Base-by-base conservation (phyloP, 148 eudicot genomes). In the Rhododendron ovatum region DNA sequence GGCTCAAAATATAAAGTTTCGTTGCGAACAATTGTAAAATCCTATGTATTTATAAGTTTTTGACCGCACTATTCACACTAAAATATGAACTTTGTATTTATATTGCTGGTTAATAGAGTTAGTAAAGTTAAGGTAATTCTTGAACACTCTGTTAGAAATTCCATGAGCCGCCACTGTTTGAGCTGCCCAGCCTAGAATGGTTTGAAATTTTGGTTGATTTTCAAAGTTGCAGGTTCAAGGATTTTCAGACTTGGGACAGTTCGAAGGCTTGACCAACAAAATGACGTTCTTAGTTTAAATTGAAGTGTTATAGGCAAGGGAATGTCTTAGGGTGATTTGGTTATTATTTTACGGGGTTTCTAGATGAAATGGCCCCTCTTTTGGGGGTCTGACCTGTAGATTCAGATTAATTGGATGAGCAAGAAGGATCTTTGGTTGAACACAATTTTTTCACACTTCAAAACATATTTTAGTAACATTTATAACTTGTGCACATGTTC, bases 151-250 rank as follows among this genome's bases (percentile, higher is more conserved):
- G 10, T 59, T 7, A 59, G 9, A 59, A 59, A 6, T 5, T 59
- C 10, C n/a, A 20, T 0, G 26, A 59, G 65, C 65, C 0, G 8
- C n/a, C 65, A 59, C 65, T 59, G 65, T 18, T 55, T 55, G 61
- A 55, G 15, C 74, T 67, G 35, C 35, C 74, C 74, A 10, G 74
- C 5, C 74, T n/a, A 67, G 33, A 26, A 26, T 11, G 74, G 33
- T 67, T 67, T 26, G 71, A 67, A 67, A 26, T 67, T 30, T 74
- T 33, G 50, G n/a, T 77, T 77, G 11, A 41, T 41, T 77, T 77
- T 17, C 11, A 77, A 77, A 77, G 47, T 77, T 77, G 9, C 80
- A 77, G 47, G 80, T 77, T 77, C 80, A 30, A 77, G 50, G 50
- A 77, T 37, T 39, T 41, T 76, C 9, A 7, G 13, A 35, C 47